A percentile compares a stretch with the other conserved stretches of the same genome.
Conservation (phyloP, 2,329 filamentous ascomycete genomes). For the Alternaria burnsii region DNA sequence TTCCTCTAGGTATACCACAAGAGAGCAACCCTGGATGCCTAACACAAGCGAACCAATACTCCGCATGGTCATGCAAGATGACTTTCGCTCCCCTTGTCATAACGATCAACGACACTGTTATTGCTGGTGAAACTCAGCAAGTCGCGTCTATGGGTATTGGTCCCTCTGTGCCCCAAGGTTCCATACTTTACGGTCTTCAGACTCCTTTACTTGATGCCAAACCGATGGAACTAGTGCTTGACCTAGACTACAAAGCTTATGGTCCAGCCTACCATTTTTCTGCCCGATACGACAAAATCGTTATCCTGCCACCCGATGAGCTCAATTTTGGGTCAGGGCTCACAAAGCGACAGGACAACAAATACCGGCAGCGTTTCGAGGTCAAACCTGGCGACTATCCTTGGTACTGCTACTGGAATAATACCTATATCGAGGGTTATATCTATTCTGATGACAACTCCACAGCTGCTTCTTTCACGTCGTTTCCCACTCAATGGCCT, state of each 20-base stretch:
- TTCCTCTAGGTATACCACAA: constrained; percentile 58
- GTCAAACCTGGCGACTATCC: constrained; percentile 66
- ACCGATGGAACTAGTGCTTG: constrained; percentile 63
- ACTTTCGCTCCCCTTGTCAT: constrained; percentile 46
- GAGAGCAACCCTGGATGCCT: constrained; percentile 61
- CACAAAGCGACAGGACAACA: constrained; percentile 32
- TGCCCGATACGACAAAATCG: constrained; percentile 69
- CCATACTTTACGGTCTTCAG: constrained; percentile 69
- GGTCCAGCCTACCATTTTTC: constrained; percentile 73
- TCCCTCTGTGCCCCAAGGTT: constrained; percentile 48
- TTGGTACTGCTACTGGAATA: constrained; percentile 77
- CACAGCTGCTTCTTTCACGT: constrained; percentile 46
- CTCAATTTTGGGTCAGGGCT: constrained; percentile 40
- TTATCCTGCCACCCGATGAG: constrained; percentile 59
- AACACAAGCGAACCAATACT: constrained; percentile 53
- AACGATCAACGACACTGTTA: constrained; percentile 34
- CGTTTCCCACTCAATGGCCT: constrained; percentile 34
- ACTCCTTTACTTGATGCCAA: constrained; percentile 61
- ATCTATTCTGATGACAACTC: constrained; percentile 68
- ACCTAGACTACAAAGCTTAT: constrained; percentile 63
- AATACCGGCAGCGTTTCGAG: constrained; percentile 52
- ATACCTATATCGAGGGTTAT: constrained; percentile 71
- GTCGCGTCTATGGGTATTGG: constrained; percentile 35
- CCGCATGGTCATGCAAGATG: constrained; percentile 62
- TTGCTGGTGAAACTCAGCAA: constrained; percentile 18